Percentiles rank a stretch among this genome's conserved stretches.
These are phyloP conservation scores for Lepidium didymum DNA, from an alignment of 345 rosid species.

Conservation along the genomic window DNA sequence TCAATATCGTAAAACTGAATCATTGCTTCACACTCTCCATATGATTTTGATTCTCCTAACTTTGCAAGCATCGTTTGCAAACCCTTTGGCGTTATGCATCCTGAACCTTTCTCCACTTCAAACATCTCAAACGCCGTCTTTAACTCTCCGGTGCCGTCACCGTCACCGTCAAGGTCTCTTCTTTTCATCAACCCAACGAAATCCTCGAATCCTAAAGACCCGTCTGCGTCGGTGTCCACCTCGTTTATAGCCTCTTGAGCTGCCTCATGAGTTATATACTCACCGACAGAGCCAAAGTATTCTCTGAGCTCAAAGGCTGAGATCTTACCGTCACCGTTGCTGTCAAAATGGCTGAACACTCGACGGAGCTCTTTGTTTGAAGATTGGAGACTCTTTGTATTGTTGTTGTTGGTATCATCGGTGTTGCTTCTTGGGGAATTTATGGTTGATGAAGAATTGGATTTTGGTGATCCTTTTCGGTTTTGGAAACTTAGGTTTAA, in stretches of 20 bases:
- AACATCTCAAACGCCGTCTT: constrained; percentile 81
- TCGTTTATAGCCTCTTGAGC: constrained; percentile 52
- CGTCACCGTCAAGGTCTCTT: constrained; percentile 21
- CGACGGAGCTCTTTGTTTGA: constrained; percentile 37
- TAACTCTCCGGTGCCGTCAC: constrained; percentile 43
- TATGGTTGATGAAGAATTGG: constrained; percentile 14
- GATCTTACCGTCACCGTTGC: constrained; percentile 67
- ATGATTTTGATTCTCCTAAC: constrained; percentile 58
- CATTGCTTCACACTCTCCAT: constrained; percentile 74
- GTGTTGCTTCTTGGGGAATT: constrained; percentile 18
- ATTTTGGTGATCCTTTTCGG: constrained; percentile 20
- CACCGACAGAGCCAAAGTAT: constrained; percentile 69
- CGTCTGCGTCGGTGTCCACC: constrained; percentile 62
- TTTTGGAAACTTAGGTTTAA: constrained; percentile 24
- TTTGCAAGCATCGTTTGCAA: constrained; percentile 68
- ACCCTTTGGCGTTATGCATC: constrained; percentile 70
- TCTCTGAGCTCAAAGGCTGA: constrained; percentile 61
- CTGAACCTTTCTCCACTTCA: constrained; percentile 69
- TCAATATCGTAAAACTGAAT: constrained; percentile 66
- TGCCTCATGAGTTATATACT: constrained; percentile 49
- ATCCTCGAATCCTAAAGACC: constrained; percentile 55
- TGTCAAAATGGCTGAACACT: constrained; percentile 65
- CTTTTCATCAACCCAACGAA: constrained; percentile 53
- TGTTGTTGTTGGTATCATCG: background rate
- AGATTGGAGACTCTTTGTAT: background rate